A percentile compares a stretch with the other conserved stretches of the same genome.
Conservation (phyloP, 768 basidiomycete genomes). For the Boletales sp. region DNA sequence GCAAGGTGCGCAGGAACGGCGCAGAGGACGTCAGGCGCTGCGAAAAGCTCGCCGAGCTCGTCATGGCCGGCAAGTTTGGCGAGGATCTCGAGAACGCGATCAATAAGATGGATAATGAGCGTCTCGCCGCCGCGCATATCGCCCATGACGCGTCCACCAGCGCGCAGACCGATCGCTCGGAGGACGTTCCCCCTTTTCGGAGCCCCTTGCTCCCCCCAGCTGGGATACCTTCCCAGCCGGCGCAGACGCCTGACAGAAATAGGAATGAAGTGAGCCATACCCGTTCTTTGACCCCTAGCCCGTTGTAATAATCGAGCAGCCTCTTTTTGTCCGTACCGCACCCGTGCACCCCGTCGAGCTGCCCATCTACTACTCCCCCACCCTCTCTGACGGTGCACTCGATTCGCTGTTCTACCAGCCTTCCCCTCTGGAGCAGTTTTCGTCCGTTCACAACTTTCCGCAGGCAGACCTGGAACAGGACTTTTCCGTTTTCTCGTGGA, state of each 20-base stretch:
- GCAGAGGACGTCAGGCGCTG: slow-evolving; percentile 46
- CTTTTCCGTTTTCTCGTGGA: slow-evolving; percentile 22
- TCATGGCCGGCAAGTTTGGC: slow-evolving; percentile 50
- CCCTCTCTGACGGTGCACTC: background rate
- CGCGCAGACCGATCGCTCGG: no score
- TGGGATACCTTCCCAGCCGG: background rate
- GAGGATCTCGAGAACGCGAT: slow-evolving; percentile 45
- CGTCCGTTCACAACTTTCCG: no score
- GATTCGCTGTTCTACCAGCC: slow-evolving; percentile 4
- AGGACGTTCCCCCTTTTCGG: slow-evolving; percentile 22
- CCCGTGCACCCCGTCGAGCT: background rate
- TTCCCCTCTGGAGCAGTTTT: background rate
- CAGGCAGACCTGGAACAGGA: slow-evolving; percentile 10
- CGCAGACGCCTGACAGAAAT: background rate
- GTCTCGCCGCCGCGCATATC: background rate
- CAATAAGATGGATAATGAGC: slow-evolving; percentile 27
- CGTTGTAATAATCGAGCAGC: slow-evolving; percentile 7
- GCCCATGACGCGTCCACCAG: background rate
- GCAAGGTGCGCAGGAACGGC: slow-evolving; percentile 52
- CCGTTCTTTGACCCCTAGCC: background rate
- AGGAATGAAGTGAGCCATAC: slow-evolving; percentile 12
- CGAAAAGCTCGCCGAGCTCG: slow-evolving; percentile 45
- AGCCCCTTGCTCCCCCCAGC: slow-evolving; percentile 30
- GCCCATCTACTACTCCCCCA: background rate
- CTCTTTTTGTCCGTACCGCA: background rate